Conservation (phyloP, 2,329 filamentous ascomycete species). For the Cephalotrichum gorgonifer region DNA sequence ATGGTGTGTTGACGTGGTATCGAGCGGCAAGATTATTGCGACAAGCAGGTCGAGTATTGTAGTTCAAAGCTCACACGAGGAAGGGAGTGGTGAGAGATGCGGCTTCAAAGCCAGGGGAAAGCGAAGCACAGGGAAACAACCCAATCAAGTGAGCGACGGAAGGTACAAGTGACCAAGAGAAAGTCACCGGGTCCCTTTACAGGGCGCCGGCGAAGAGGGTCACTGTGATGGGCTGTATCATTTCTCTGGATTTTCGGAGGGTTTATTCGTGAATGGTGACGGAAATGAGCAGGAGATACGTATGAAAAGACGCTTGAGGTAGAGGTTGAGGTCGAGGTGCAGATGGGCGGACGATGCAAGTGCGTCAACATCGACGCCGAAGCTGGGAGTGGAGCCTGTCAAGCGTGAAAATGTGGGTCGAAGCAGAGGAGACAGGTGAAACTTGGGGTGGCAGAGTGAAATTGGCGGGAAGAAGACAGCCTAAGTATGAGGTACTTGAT, state of each 20-base stretch:
- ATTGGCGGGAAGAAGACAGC: background rate
- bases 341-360: constrained; percentile 2
- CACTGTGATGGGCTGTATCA: background rate
- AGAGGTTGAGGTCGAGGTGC: background rate
- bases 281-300: background rate
- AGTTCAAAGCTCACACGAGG: background rate
- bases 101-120: background rate
- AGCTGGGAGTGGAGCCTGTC: background rate
- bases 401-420: background rate
- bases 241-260: background rate
- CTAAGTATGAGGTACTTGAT: background rate
- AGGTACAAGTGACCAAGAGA: background rate
- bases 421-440: background rate
- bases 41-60: background rate
- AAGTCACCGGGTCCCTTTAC: background rate
- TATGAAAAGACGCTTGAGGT: background rate
- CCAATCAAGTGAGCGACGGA: background rate
- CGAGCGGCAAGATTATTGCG: background rate
- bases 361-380: constrained; percentile 1
- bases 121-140: background rate
- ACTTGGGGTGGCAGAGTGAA: no score
- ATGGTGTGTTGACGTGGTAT: background rate
- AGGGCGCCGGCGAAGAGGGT: constrained; percentile 1
- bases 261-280: background rate
- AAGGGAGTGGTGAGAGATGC: background rate